These are phyloP conservation scores for Ilyonectria mors-panacis DNA, from an alignment of 2,329 filamentous ascomycete species.

Conservation along the genomic window DNA sequence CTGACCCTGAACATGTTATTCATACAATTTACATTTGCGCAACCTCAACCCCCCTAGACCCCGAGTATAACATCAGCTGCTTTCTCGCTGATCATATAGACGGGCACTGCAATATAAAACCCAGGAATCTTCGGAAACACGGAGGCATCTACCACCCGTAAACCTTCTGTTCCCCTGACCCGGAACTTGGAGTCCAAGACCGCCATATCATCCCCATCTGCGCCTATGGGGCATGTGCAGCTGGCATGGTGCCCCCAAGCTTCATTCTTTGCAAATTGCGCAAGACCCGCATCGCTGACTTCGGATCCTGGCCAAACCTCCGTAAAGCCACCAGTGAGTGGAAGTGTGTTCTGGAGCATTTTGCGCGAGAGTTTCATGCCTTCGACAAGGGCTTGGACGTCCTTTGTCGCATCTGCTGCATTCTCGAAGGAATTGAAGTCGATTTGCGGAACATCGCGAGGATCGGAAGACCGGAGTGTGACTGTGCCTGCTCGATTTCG, in stretches of 20 bases:
- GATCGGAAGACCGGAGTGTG: conserved; percentile 71
- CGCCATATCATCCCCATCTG: conserved; percentile 66
- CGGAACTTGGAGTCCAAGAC: conserved; percentile 71
- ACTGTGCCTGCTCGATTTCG: conserved; percentile 74
- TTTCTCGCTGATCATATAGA: conserved; percentile 69
- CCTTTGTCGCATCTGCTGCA: conserved; percentile 55
- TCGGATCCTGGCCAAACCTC: conserved; percentile 54
- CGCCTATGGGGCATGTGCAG: conserved; percentile 70
- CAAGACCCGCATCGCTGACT: conserved; percentile 59
- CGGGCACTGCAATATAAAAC: conserved; percentile 35
- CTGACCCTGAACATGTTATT: no score
- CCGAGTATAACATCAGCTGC: conserved; percentile 55
- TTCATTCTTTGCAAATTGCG: conserved; percentile 57
- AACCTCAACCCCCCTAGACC: background rate
- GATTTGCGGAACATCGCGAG: conserved; percentile 73
- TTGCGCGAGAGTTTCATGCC: conserved; percentile 64
- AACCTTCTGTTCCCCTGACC: conserved; percentile 67
- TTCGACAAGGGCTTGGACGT: conserved; percentile 59
- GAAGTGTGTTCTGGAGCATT: conserved; percentile 50
- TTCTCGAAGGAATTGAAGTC: conserved; percentile 69
- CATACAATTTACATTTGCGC: no score
- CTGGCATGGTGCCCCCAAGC: conserved; percentile 64
- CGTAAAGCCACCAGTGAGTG: conserved; percentile 57
- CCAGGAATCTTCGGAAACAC: conserved; percentile 58
- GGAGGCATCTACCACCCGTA: conserved; percentile 75